Base-by-base conservation (phyloP, 1,284 basidiomycete genomes). In the Macrocystidia cucumis region DNA sequence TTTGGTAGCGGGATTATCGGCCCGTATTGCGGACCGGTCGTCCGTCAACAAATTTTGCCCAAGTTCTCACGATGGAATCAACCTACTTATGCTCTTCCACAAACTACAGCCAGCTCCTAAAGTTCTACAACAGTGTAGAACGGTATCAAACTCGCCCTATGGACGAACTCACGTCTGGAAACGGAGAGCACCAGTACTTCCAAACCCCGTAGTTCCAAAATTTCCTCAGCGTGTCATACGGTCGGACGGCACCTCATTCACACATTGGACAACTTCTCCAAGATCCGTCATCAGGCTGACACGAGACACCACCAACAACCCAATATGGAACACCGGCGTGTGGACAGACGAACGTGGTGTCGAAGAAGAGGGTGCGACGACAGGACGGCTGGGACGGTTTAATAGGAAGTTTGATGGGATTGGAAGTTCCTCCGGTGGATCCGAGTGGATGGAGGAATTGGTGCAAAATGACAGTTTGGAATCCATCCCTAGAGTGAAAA, bases 231-330 rank as follows among this genome's bases (percentile, higher is more conserved):
- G 69, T 40, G 82, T 92, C 42, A 72, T 86, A 38, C 77, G 86
- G 45, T 77, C 87, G 0, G 90, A 92, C 58, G 89, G 89, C n/a
- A 83, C 83, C 12, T 85, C 84, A 1, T 90, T 88, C 56, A 78
- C 75, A 1, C 84, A 91, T 46, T 85, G 80, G 70, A 87, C 84
- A 6, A 91, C 90, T 0, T 88, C 88, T 0, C 90, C 90, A 0
- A 76, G 78, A 3, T 81, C 83, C 2, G 57, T 74, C 28, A 69
- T 88, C 28, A 73, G 77, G 27, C 65, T 91, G 29, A 85, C 87
- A 14, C 77, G 89, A 27, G 90, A 92, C 51, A 79, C 84, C 34
- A 88, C 83, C 9, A 92, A 90, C 55, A 85, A 90, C 54, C 83
- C 82, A 7, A 57, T 88, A 16, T 93, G 78, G 86, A 81, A 82